Base-by-base conservation (phyloP, 2,329 filamentous ascomycete species). In the Nothopassalora personata region DNA sequence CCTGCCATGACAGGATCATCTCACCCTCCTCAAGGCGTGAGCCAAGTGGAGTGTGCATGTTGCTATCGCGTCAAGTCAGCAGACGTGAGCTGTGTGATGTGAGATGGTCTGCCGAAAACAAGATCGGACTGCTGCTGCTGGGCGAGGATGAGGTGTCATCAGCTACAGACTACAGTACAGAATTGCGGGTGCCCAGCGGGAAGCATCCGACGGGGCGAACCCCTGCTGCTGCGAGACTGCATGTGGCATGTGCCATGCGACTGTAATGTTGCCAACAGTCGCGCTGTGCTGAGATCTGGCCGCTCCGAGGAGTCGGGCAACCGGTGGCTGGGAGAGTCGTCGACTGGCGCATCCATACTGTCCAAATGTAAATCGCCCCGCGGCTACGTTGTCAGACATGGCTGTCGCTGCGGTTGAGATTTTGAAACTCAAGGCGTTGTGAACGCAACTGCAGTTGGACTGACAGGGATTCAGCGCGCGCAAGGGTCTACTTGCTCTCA, bases 21-120 rank as follows among this genome's bases (percentile, higher is more conserved):
- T 47, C 53, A 34, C 53, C 53, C 43, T 55, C 53, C 53, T 46
- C 19, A 10, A 18, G 45, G 39, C 39, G 52, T 18, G 19, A 47
- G 23, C 23, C 27, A 33, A 34, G 53, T 55, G 53, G 45, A 43
- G 53, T 15, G 53, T 33, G 45, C 53, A 55, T 18, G 36, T 31
- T 48, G 27, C 10, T 51, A 19, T 31, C 15, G 9, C n/a, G 9
- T 10, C 45, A 31, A 33, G 39, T 30, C 34, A 43, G 27, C 53
- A 48, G 53, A 43, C 28, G 53, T 33, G 28, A 48, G 53, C 15
- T 46, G 39, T 46, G 39, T 18, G 15, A 10, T 3, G 19, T 30
- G 27, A 54, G 52, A 54, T 54, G 52, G 49, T 31, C 49, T 39
- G 36, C 39, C 13, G 39, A 18, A 43, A 43, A 43, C 39, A 43